phyloP scores from a whole-genome alignment of 306 rosid genomes.

The Urtica urens region DNA sequence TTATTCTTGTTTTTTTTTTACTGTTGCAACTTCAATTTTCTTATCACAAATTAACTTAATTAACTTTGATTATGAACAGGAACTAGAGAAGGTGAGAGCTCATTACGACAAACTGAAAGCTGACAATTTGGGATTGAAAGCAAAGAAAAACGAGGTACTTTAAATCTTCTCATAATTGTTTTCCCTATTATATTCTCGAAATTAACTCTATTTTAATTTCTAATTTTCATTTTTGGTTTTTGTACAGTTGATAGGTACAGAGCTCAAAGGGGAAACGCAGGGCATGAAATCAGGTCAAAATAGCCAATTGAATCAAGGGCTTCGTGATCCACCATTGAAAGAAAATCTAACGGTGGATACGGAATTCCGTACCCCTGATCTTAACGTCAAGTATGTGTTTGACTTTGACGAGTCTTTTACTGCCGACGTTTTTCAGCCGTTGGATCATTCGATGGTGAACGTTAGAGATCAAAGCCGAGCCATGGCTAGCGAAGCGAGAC shows the following conservation, averaged over 20 bases:
- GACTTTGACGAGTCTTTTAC: constrained; percentile 4
- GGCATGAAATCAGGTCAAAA: constrained; percentile 2
- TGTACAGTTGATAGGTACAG: constrained; percentile 22
- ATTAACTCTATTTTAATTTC: neutral
- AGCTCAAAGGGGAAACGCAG: constrained; percentile 4
- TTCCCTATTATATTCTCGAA: neutral
- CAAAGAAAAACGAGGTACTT: constrained; percentile 32
- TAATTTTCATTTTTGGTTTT: constrained; percentile 5
- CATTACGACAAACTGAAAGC: constrained; percentile 12
- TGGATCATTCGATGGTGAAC: constrained; percentile 11
- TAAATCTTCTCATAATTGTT: neutral
- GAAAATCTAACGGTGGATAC: constrained; percentile 16
- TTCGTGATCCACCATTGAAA: neutral
- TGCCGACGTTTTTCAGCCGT: constrained; percentile 12
- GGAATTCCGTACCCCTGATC: too few species aligned
- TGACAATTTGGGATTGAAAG: constrained; percentile 29
- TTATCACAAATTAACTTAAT: too few species aligned
- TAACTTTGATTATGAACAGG: too few species aligned
- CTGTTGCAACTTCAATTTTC: neutral
- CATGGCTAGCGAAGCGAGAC: constrained; percentile 38
- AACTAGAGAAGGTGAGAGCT: constrained; percentile 25
- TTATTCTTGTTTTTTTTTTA: neutral
- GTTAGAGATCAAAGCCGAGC: constrained; percentile 8
- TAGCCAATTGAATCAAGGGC: neutral
- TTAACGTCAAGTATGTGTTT: constrained; percentile 21